phyloP scores from a whole-genome alignment of 192 early-diverging fungal genomes.

The Umbelopsis sp. region DNA sequence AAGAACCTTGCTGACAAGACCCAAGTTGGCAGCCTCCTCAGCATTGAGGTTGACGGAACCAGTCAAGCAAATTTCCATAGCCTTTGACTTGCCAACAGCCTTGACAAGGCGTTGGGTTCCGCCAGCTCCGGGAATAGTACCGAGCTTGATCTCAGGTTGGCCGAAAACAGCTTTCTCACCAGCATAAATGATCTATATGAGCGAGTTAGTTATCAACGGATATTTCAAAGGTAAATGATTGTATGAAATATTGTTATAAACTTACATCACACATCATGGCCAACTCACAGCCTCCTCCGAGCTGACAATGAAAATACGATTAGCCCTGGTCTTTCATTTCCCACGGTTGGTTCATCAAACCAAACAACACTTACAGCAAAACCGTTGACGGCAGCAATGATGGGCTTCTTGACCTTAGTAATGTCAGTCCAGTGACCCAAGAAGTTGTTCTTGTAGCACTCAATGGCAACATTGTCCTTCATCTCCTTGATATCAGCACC shows the following conservation, averaged over 20 bases:
- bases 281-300: conserved; percentile 98
- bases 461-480: conserved; percentile 83
- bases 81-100: conserved; percentile 97
- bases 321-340: conserved; percentile 6
- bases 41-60: conserved; percentile 84
- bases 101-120: conserved; percentile 85
- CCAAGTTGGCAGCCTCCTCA: conserved; percentile 78
- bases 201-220: not conserved
- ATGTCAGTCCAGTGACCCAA: conserved; percentile 94
- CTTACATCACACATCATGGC: conserved; percentile 94
- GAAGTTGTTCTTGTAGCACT: conserved; percentile 91
- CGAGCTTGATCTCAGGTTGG: conserved; percentile 98
- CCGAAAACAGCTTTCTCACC: conserved; percentile 96
- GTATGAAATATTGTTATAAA: conserved; percentile 18
- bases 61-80: conserved; percentile 95
- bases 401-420: conserved; percentile 89
- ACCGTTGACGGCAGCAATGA: conserved; percentile 98
- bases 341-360: not conserved
- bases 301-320: conserved; percentile 44
- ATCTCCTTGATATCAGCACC: conserved; percentile 99
- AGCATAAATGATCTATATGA: conserved; percentile 90
- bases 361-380: conserved; percentile 73
- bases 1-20: conserved; percentile 89
- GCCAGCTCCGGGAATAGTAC: conserved; percentile 93
- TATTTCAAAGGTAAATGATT: no score